Conservation (phyloP, 2,329 filamentous ascomycete genomes). For the Aspergillus chevalieri region DNA sequence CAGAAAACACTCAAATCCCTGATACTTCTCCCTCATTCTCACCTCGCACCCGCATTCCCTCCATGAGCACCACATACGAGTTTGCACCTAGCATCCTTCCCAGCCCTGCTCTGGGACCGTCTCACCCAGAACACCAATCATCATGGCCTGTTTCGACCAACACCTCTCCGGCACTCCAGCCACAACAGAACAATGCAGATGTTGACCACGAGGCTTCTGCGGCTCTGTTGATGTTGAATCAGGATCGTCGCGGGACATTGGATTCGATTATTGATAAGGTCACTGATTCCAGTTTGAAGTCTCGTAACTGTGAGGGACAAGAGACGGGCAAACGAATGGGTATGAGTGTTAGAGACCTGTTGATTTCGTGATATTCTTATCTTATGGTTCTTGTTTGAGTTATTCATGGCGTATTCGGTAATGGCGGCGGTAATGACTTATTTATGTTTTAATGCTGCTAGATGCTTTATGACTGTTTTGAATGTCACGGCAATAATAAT, state of each 20-base stretch:
- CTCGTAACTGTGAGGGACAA: conserved; percentile 1
- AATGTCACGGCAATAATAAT: not conserved
- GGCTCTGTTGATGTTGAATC: conserved; percentile 81
- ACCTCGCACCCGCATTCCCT: conserved; percentile 22
- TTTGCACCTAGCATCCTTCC: conserved; percentile 29
- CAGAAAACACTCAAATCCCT: conserved; percentile 11
- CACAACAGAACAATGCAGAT: conserved; percentile 38
- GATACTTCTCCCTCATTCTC: conserved; percentile 30
- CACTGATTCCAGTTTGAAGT: conserved; percentile 1
- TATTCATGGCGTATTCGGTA: not conserved
- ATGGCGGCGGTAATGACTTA: no score
- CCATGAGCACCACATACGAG: conserved; percentile 15
- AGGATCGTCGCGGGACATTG: conserved; percentile 57
- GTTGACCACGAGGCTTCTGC: conserved; percentile 77
- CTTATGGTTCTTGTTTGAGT: not conserved
- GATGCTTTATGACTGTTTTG: not conserved
- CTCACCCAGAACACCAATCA: conserved; percentile 14
- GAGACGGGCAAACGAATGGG: conserved; percentile 35
- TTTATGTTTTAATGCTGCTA: no score
- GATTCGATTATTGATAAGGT: conserved; percentile 24
- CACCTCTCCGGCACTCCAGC: conserved; percentile 19
- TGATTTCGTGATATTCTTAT: conserved; percentile 38
- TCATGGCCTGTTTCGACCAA: conserved; percentile 17
- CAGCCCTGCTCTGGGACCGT: conserved; percentile 30
- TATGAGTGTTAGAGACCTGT: conserved; percentile 52